These are phyloP conservation scores for Acanthamoeba sp. DNA, from an alignment of 208 protist genomes.

Conservation along the genomic window DNA sequence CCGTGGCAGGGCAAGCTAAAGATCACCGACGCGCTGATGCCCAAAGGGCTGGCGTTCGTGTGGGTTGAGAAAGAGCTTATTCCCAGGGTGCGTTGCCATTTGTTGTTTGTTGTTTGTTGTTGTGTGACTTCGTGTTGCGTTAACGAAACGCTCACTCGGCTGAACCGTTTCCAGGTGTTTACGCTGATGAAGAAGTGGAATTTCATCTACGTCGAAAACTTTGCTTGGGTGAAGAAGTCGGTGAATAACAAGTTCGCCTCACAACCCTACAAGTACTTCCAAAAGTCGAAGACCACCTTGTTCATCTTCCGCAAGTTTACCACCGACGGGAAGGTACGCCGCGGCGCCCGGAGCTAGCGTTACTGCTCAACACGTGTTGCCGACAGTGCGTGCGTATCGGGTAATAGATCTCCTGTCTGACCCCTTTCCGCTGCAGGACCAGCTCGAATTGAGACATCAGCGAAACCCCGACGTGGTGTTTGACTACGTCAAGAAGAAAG, in stretches of 20 bases:
- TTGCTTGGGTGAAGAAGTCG: slow-evolving; percentile 80
- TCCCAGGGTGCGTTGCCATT: slow-evolving; percentile 65
- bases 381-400: no score
- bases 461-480: slow-evolving; percentile 85
- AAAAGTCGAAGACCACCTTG: slow-evolving; percentile 80
- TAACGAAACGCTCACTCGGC: neutral
- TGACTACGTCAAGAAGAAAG: slow-evolving; percentile 76
- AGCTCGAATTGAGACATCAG: slow-evolving; percentile 83
- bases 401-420: neutral
- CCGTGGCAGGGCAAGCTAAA: slow-evolving; percentile 66
- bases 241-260: slow-evolving; percentile 78
- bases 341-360: no score
- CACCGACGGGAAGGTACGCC: slow-evolving; percentile 32
- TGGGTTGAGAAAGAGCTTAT: slow-evolving; percentile 86
- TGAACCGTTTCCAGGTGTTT: slow-evolving; percentile 44
- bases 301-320: slow-evolving; percentile 84
- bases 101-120: neutral
- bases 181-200: slow-evolving; percentile 75
- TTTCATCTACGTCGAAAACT: slow-evolving; percentile 86
- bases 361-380: no score
- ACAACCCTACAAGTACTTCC: slow-evolving; percentile 74
- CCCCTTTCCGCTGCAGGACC: neutral
- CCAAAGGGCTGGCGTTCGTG: slow-evolving; percentile 82
- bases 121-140: neutral
- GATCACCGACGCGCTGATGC: slow-evolving; percentile 75